These are phyloP conservation scores for Pisolithus sp. DNA, from an alignment of 768 basidiomycete species.

Conservation along the genomic window DNA sequence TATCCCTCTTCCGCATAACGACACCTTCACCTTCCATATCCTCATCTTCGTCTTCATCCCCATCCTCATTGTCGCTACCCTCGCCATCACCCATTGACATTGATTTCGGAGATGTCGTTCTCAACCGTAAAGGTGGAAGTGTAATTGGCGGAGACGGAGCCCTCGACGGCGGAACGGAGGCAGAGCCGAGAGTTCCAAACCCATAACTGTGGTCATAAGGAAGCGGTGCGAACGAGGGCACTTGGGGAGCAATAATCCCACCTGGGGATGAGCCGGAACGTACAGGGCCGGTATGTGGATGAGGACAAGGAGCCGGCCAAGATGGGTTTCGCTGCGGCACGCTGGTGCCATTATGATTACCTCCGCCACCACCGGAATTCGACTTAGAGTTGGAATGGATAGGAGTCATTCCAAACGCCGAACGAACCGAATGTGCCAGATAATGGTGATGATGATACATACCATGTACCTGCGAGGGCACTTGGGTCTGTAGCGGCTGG, in stretches of 20 bases:
- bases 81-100: constrained; percentile 7
- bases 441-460: not conserved
- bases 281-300: too few relatives aligned
- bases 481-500: constrained; percentile 8
- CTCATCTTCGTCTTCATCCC: not conserved
- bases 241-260: constrained; percentile 1
- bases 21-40: too few relatives aligned
- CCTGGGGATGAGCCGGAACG: not conserved
- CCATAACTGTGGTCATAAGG: too few relatives aligned
- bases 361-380: too few relatives aligned
- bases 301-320: constrained; percentile 24
- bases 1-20: constrained; percentile 1
- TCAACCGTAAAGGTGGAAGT: constrained; percentile 59
- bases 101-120: constrained; percentile 16
- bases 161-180: constrained; percentile 48
- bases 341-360: too few relatives aligned
- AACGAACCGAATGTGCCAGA: constrained; percentile 60
- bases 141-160: constrained; percentile 67
- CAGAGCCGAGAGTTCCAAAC: not conserved
- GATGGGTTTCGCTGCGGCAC: constrained; percentile 33
- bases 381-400: constrained; percentile 34
- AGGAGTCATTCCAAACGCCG: constrained; percentile 91
- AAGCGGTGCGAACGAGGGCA: too few relatives aligned
- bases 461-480: constrained; percentile 3
- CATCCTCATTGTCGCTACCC: constrained; percentile 16